A percentile compares a stretch with the other conserved stretches of the same genome.
phyloP scores from a whole-genome alignment of 148 eudicot genomes.

The Hydrangea macrophylla region DNA sequence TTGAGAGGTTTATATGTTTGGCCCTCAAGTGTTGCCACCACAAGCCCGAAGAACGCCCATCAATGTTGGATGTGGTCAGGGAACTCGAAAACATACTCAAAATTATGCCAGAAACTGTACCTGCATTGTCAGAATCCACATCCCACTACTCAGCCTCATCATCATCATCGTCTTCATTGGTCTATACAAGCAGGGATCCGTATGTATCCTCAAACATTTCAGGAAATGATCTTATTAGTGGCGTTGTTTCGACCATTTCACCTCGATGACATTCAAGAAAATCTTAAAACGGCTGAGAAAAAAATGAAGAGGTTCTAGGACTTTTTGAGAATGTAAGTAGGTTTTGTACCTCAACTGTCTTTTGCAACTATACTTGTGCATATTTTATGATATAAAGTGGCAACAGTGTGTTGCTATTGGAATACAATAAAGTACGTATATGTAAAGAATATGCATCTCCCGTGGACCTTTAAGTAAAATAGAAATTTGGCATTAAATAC shows the following conservation, averaged over 20 bases:
- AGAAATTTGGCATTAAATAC: too few relatives aligned
- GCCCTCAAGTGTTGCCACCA: constrained; percentile 60
- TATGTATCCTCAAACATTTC: constrained; percentile 38
- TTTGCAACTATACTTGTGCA: too few relatives aligned
- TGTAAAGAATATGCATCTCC: too few relatives aligned
- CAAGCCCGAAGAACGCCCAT: constrained; percentile 60
- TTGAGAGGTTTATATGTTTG: constrained; percentile 54
- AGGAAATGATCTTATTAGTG: constrained; percentile 51
- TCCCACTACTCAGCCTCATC: constrained; percentile 24
- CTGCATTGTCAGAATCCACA: constrained; percentile 30
- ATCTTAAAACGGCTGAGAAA: neutral
- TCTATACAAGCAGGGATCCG: constrained; percentile 21
- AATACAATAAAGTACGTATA: too few relatives aligned
- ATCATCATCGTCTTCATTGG: constrained; percentile 19
- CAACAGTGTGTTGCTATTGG: too few relatives aligned
- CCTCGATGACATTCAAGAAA: constrained; percentile 38
- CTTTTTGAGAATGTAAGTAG: too few relatives aligned
- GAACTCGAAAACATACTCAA: constrained; percentile 56
- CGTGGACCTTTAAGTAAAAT: too few relatives aligned
- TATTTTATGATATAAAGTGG: too few relatives aligned
- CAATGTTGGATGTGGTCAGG: constrained; percentile 77
- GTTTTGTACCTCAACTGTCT: too few relatives aligned
- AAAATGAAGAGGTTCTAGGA: neutral
- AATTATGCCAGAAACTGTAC: constrained; percentile 41
- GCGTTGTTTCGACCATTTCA: constrained; percentile 26